Conservation (phyloP, 2,329 filamentous ascomycete genomes). For the Penicillium sp. region DNA sequence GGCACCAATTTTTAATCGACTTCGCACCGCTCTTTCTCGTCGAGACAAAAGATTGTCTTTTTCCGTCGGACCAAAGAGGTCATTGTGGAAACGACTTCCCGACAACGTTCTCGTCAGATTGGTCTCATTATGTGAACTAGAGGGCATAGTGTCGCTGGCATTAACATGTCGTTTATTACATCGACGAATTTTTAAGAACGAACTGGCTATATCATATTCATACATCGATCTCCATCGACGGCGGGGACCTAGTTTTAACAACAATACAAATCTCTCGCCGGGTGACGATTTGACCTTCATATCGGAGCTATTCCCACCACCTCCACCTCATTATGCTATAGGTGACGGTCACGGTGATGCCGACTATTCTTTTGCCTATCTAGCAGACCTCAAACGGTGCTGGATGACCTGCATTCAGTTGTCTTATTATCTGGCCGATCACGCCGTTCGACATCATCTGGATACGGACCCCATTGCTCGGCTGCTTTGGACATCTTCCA, state of each 20-base stretch:
- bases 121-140: constrained; percentile 19
- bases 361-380: constrained; percentile 28
- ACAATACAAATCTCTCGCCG: constrained; percentile 8
- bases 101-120: constrained; percentile 18
- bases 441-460: constrained; percentile 24
- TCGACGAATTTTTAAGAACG: constrained; percentile 17
- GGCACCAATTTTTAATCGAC: constrained; percentile 15
- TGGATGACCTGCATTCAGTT: constrained; percentile 29
- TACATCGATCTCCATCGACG: constrained; percentile 21
- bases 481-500: constrained; percentile 22
- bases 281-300: constrained; percentile 29
- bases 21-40: constrained; percentile 16
- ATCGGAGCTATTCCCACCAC: constrained; percentile 27
- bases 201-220: constrained; percentile 22
- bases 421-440: constrained; percentile 27
- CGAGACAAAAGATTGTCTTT: constrained; percentile 4
- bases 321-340: constrained; percentile 25
- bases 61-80: constrained; percentile 5
- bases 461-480: constrained; percentile 17
- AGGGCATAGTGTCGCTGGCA: constrained; percentile 21
- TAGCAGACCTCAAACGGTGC: constrained; percentile 25
- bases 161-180: constrained; percentile 23
- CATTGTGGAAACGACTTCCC: constrained; percentile 24
- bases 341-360: constrained; percentile 17
- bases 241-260: background rate